Base-by-base conservation (phyloP, 129 eudicot genomes). In the Flaveria trinervia region DNA sequence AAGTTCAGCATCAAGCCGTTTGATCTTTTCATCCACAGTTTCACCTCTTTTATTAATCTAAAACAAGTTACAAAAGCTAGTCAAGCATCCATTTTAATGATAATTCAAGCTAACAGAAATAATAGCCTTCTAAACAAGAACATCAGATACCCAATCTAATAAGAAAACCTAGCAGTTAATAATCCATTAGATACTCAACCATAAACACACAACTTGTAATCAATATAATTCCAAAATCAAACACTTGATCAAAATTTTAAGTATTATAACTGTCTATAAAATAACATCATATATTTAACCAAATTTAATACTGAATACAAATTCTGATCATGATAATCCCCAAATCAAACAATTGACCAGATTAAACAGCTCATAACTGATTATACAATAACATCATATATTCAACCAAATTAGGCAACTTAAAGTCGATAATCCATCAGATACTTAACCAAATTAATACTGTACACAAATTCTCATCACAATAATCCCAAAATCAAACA, bases 21-120 rank as follows among this genome's bases (percentile, higher is more conserved):
- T 90, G 57, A 93, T 93, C 88, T 93, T 93, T 64, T 93, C 98
- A 57, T 90, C 98, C 44, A 93, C 92, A 2, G 84, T 75, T 46
- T 93, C 98, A 69, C 98, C 97, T 85, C 98, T 90, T 82, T 90
- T 90, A 81, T 80, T 90, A 74, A 93, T 93, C 98, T 93, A 84
- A 14, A 56, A 71, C 80, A 16, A 56, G 36, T 70, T 15, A 60
- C 1, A 43, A 44, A 76, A 41, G 51, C 1, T 14, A 77, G 43
- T 77, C 72, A 71, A 46, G 49, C 54, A 64, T 71, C 70, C 16
- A 43, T 39, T 20, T 55, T 7, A 7, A 30, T 39, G 9, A 43
- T 48, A 5, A 62, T 10, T 36, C 41, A 36, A 36, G 41, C 41
- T 5, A 36, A 36, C 41, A 36, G 41, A 36, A 36, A 36, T 1